phyloP scores from a whole-genome alignment of 2,329 filamentous ascomycete genomes.

The Sporothrix inflata region DNA sequence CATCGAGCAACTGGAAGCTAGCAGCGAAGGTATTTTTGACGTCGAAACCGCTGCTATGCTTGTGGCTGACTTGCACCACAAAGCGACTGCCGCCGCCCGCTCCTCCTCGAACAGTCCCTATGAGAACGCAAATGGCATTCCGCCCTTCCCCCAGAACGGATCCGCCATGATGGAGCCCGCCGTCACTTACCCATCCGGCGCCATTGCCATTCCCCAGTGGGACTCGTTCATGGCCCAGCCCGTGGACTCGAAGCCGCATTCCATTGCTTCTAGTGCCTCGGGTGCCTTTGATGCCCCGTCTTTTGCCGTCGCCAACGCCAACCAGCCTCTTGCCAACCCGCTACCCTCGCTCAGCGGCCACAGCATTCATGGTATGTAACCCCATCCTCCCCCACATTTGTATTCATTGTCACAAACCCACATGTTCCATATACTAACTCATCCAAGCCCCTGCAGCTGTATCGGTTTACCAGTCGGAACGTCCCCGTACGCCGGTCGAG shows the following conservation, averaged over 20 bases:
- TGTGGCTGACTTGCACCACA: slow-evolving; percentile 97
- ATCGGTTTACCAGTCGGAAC: slow-evolving; percentile 71
- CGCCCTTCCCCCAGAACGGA: slow-evolving; percentile 69
- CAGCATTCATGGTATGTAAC: slow-evolving; percentile 59
- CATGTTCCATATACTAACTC: slow-evolving; percentile 42
- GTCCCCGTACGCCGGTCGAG: slow-evolving; percentile 70
- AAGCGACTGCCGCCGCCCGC: slow-evolving; percentile 75
- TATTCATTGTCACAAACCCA: background rate
- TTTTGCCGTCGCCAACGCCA: slow-evolving; percentile 61
- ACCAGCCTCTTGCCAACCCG: slow-evolving; percentile 63
- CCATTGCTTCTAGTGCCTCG: slow-evolving; percentile 67
- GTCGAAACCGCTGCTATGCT: slow-evolving; percentile 98
- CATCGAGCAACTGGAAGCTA: slow-evolving; percentile 90
- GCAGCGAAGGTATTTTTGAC: slow-evolving; percentile 88
- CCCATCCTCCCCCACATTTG: background rate
- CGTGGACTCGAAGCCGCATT: slow-evolving; percentile 75
- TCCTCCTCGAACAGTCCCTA: slow-evolving; percentile 56
- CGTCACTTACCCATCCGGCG: slow-evolving; percentile 74
- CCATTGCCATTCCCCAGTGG: slow-evolving; percentile 86
- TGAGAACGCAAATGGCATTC: slow-evolving; percentile 63
- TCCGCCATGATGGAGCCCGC: slow-evolving; percentile 75
- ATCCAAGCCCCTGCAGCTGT: slow-evolving; percentile 73
- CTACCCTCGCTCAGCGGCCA: slow-evolving; percentile 72
- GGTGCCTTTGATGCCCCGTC: slow-evolving; percentile 71
- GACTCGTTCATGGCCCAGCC: slow-evolving; percentile 79